Conservation (phyloP, 106 monocot species). For the Acanthochlamys bracteata region DNA sequence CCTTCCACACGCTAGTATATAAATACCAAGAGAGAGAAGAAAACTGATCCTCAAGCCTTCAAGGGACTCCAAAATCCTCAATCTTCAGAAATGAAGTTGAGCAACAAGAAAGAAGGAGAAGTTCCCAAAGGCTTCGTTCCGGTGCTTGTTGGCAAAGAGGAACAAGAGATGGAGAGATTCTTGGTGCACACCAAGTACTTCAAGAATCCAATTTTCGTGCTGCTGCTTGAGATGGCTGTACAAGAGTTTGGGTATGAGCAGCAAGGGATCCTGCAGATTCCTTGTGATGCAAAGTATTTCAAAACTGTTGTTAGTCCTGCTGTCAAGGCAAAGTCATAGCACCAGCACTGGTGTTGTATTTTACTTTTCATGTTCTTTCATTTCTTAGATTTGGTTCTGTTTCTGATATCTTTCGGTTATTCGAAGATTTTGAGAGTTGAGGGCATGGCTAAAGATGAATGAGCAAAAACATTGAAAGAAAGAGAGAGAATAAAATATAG, state of each 20-base stretch:
- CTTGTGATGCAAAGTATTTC: conserved; percentile 22
- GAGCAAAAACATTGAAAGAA: too few species aligned
- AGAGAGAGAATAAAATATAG: too few species aligned
- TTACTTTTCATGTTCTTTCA: background rate
- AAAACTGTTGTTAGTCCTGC: conserved; percentile 3
- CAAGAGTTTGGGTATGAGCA: conserved; percentile 41
- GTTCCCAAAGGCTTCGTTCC: conserved; percentile 22
- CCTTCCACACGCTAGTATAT: background rate
- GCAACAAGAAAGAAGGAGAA: conserved; percentile 6
- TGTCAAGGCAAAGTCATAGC: conserved; percentile 4
- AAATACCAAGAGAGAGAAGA: background rate
- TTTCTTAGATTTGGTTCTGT: background rate
- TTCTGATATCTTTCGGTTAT: background rate
- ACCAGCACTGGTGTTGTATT: background rate
- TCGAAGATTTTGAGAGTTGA: background rate
- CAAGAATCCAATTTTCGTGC: conserved; percentile 19
- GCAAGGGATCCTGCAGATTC: conserved; percentile 21
- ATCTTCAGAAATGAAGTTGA: background rate
- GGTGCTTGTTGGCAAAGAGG: conserved; percentile 18
- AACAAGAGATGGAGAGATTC: conserved; percentile 21
- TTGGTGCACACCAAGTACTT: conserved; percentile 21
- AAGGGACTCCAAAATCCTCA: background rate
- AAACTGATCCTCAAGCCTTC: background rate
- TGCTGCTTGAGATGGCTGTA: conserved; percentile 35
- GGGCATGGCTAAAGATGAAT: too few species aligned